phyloP scores from a whole-genome alignment of 129 eudicot species.

The Dittrichia graveolens region DNA sequence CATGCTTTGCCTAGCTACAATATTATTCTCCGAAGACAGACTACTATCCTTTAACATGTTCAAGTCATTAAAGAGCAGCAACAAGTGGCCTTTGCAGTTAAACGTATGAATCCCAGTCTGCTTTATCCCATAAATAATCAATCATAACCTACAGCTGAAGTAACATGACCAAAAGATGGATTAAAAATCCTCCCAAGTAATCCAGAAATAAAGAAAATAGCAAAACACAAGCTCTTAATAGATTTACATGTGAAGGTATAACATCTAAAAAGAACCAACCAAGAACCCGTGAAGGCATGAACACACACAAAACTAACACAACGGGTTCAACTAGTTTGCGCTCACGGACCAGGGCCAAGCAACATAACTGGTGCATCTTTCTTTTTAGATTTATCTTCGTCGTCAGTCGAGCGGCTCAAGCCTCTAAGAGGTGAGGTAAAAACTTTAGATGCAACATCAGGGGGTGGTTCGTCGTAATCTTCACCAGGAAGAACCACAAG shows the following conservation, averaged over 20 bases:
- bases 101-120: background rate
- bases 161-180: background rate
- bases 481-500: constrained; percentile 85
- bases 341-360: constrained; percentile 58
- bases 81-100: no score
- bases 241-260: background rate
- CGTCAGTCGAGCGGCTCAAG: constrained; percentile 35
- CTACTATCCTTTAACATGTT: background rate
- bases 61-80: constrained; percentile 1
- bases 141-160: constrained; percentile 4
- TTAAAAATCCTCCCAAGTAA: no score
- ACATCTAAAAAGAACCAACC: background rate
- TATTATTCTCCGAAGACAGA: background rate
- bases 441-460: constrained; percentile 83
- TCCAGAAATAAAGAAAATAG: background rate
- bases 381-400: constrained; percentile 45
- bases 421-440: constrained; percentile 76
- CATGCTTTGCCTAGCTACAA: constrained; percentile 15
- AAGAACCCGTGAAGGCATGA: background rate
- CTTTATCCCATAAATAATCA: constrained; percentile 20
- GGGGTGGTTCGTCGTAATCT: constrained; percentile 51
- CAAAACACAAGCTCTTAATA: background rate
- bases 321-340: background rate
- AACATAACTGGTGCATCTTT: constrained; percentile 62
- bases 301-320: background rate